Base-by-base conservation (phyloP, 306 rosid genomes). In the Citrullus mucosospermus region DNA sequence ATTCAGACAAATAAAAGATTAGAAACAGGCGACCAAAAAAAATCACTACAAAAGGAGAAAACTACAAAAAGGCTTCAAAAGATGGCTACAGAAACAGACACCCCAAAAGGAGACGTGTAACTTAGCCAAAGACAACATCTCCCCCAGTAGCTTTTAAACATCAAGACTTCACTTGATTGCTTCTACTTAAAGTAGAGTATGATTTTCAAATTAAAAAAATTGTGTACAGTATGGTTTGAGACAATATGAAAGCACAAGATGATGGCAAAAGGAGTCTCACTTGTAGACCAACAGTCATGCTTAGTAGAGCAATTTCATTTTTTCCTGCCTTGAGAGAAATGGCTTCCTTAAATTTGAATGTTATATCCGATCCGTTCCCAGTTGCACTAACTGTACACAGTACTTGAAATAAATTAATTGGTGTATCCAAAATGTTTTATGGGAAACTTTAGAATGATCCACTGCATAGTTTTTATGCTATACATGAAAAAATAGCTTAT, bases 251-350 rank as follows among this genome's bases (percentile, higher is more conserved):
- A n/a, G 65, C 61, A 17, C 28, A 32, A 55, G 30, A 75, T 30
- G 32, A 38, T 66, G 50, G 82, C 57, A 71, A 80, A 74, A 77
- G 76, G 34, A 80, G 20, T 9, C 81, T 75, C 78, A 89, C 97
- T 87, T 86, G 95, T 60, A 92, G 88, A 84, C 98, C 98, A 79
- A 94, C 93, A 4, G 98, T 88, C 93, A 94, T 85, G 92, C 95
- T 84, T 79, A 94, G 84, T 15, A 94, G 78, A 72, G 92, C 93
- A 78, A 94, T 90, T 75, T 94, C 92, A 81, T 94, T 94, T 81
- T 86, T 92, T 83, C 98, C 98, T 38, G 92, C 90, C 82, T 44
- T 85, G 60, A 94, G 93, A 81, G 92, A 34, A 80, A 94, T 83
- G 10, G 93, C 89, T 8, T 84, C 83, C 78, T 80, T 84, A 54